These are phyloP conservation scores for Theobroma grandiflorum DNA, from an alignment of 441 rosid species.

Conservation along the genomic window DNA sequence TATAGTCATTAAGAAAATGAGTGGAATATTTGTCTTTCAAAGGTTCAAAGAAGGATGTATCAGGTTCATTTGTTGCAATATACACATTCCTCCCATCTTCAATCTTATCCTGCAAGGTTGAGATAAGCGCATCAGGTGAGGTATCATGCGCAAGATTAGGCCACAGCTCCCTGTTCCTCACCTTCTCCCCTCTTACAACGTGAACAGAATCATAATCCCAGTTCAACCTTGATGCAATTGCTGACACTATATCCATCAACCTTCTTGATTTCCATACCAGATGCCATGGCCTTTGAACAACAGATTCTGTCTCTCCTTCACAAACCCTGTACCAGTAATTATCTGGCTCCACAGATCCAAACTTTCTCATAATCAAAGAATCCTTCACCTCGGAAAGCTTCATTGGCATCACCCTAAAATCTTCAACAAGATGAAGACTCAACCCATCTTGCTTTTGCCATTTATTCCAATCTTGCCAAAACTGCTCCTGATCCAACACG, in stretches of 20 bases:
- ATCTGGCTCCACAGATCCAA: conserved; percentile 85
- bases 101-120: conserved; percentile 66
- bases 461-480: conserved; percentile 80
- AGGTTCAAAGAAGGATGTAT: conserved; percentile 69
- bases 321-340: conserved; percentile 94
- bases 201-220: conserved; percentile 92
- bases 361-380: conserved; percentile 80
- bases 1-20: conserved; percentile 83
- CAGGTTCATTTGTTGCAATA: conserved; percentile 84
- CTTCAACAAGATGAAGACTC: conserved; percentile 72
- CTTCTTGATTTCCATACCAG: conserved; percentile 87
- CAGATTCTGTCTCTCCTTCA: conserved; percentile 89
- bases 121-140: conserved; percentile 69
- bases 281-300: conserved; percentile 82
- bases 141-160: conserved; percentile 84
- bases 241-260: conserved; percentile 82
- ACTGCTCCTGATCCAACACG: conserved; percentile 83
- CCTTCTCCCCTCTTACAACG: conserved; percentile 84
- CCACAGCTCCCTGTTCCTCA: conserved; percentile 77
- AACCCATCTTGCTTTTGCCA: conserved; percentile 65
- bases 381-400: conserved; percentile 67
- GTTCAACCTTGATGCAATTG: conserved; percentile 70
- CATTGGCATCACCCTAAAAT: conserved; percentile 72
- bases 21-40: conserved; percentile 80
- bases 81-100: conserved; percentile 85